A percentile compares a stretch with the other conserved stretches of the same genome.
Conservation (phyloP, 345 rosid genomes). For the Boechera retrofracta region DNA sequence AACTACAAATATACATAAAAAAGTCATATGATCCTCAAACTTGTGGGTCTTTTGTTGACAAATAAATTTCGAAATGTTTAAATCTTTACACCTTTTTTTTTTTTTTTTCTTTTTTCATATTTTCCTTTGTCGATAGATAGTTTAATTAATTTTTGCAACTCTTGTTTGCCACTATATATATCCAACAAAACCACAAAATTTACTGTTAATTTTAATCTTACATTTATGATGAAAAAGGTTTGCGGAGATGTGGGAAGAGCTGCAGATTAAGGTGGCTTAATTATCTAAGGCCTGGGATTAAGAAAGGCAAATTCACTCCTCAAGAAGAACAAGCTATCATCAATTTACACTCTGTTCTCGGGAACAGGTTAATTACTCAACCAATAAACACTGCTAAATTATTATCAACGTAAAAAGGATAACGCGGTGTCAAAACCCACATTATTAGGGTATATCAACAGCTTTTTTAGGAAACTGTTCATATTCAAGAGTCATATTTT, state of each 20-base stretch:
- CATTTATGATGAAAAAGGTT: constrained; percentile 21
- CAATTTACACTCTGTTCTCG: constrained; percentile 15
- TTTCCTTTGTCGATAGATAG: neutral
- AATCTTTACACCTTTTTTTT: neutral
- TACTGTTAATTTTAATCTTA: neutral
- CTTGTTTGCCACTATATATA: neutral
- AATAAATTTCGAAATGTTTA: neutral
- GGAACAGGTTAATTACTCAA: constrained; percentile 27
- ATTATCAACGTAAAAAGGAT: too few species aligned
- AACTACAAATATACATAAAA: neutral
- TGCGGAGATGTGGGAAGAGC: constrained; percentile 41
- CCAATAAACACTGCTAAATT: neutral
- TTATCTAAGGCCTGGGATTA: constrained; percentile 40
- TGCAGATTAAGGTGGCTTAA: constrained; percentile 45
- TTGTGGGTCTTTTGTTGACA: neutral
- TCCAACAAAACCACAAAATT: neutral
- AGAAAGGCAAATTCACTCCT: constrained; percentile 36
- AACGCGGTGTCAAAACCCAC: too few species aligned
- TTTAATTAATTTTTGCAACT: neutral
- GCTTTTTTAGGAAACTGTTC: neutral
- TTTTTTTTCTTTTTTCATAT: neutral
- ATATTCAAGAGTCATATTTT: neutral
- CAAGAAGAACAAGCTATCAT: constrained; percentile 26
- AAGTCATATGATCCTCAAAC: neutral
- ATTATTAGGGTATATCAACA: too few species aligned